Percentiles rank a stretch among this genome's conserved stretches.
phyloP scores from a whole-genome alignment of 768 basidiomycete species.

The Chalciporus piperatus region DNA sequence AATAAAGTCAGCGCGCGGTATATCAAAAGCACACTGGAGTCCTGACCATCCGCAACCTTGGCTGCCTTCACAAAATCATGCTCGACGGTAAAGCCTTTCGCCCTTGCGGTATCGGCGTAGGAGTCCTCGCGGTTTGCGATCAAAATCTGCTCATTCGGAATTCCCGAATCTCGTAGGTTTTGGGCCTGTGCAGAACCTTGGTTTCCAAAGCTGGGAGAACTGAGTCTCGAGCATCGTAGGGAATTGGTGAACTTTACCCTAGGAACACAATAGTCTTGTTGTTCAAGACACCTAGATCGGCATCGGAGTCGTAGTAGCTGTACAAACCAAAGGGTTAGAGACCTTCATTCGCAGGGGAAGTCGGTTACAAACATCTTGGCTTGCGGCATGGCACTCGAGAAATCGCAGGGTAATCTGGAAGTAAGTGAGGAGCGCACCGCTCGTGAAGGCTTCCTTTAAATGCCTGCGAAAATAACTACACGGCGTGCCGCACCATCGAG shows the following conservation, averaged over 20 bases:
- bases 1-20: not conserved
- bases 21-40: not conserved
- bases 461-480: not conserved
- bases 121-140: slow-evolving; percentile 57
- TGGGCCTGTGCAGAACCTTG: slow-evolving; percentile 67
- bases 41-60: slow-evolving; percentile 50
- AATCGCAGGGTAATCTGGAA: not conserved
- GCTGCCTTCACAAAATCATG: slow-evolving; percentile 57
- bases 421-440: not conserved
- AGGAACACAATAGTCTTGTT: slow-evolving; percentile 58
- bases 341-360: not conserved
- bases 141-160: slow-evolving; percentile 57
- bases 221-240: not conserved
- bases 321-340: not conserved
- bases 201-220: slow-evolving; percentile 50
- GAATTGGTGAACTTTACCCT: slow-evolving; percentile 37
- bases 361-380: slow-evolving; percentile 51
- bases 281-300: slow-evolving; percentile 46
- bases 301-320: slow-evolving; percentile 58
- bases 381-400: slow-evolving; percentile 24
- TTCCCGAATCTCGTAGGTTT: slow-evolving; percentile 61
- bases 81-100: slow-evolving; percentile 56
- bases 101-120: slow-evolving; percentile 55
- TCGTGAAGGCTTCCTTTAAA: slow-evolving; percentile 2
- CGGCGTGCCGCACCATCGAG: slow-evolving; percentile 1